These are phyloP conservation scores for Penicillium corylophilum DNA, from an alignment of 2,329 filamentous ascomycete genomes.

Conservation along the genomic window DNA sequence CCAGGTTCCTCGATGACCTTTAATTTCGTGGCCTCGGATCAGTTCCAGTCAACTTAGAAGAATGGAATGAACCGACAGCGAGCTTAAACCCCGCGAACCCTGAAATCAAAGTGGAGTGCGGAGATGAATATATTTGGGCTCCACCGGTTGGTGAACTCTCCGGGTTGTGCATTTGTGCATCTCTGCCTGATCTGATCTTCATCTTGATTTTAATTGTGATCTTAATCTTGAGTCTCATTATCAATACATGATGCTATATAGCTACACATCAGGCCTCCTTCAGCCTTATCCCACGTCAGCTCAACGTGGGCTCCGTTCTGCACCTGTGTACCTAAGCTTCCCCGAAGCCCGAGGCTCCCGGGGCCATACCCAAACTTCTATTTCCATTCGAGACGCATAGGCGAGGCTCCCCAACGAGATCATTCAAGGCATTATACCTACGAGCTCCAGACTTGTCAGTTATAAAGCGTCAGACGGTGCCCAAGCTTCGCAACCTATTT, in stretches of 20 bases:
- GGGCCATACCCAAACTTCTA: background rate
- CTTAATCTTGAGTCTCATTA: too few species aligned
- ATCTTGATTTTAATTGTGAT: background rate
- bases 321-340: background rate
- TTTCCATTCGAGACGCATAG: background rate
- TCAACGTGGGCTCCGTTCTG: background rate
- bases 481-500: background rate
- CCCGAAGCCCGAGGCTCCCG: background rate
- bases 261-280: too few species aligned
- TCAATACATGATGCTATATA: too few species aligned
- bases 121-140: conserved; percentile 2
- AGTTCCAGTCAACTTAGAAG: too few species aligned
- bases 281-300: background rate
- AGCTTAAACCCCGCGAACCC: background rate
- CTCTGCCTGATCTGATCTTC: background rate
- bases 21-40: too few species aligned
- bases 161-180: background rate
- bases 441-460: background rate
- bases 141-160: background rate
- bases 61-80: background rate
- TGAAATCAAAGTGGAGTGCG: background rate
- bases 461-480: background rate
- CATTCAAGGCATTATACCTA: too few species aligned
- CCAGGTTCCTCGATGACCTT: background rate
- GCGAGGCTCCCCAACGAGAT: background rate